Base-by-base conservation (phyloP, 2,329 filamentous ascomycete genomes). In the Aplosporella prunicola region DNA sequence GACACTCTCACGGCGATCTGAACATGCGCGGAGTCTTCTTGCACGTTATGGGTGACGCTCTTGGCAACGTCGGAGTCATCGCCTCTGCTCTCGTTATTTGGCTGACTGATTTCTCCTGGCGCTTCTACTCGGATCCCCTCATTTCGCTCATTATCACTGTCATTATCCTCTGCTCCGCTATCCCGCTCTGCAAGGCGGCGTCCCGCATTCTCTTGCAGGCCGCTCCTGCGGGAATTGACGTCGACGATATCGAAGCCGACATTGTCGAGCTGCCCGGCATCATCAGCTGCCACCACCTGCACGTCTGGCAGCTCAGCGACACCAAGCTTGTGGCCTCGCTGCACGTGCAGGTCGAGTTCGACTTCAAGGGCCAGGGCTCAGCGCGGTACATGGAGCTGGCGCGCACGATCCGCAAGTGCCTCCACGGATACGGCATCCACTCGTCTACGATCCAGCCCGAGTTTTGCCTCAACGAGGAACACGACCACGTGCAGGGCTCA, bases 381-480 rank as follows among this genome's bases (percentile, higher is more conserved):
- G 72, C 73, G 38, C 78, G 80, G 51, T 98, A 96, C 64, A 98
- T 98, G 89, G 74, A 80, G 45, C 73, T 98, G 25, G 86, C 89
- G 14, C 78, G 77, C 42, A 78, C 82, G 40, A 83, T 93, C 13
- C 75, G 88, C 32, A 80, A 80, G 52, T 98, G 91, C 52, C 76
- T 98, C 3, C 91, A 98, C 60, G 88, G 78, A 23, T 95, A 93
- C 51, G 89, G 91, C 39, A 96, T 98, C 47, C 91, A 98, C 66
- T 93, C 84, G 24, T 89, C 87, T 23, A 98, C 91, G 9, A 96
- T 98, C 49, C 91, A 98, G 61, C 91, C 91, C 5, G 91, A 98
- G 60, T 98, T 68, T 53, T 64, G 64, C 47, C 56, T 67, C 16
- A 57, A 69, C 40, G 52, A 55, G 5, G 58, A 57, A 13, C 62